Evolutionary conservation across 106 monocot genomes (phyloP).

Genomic region (Dendrobium nobile): DNA sequence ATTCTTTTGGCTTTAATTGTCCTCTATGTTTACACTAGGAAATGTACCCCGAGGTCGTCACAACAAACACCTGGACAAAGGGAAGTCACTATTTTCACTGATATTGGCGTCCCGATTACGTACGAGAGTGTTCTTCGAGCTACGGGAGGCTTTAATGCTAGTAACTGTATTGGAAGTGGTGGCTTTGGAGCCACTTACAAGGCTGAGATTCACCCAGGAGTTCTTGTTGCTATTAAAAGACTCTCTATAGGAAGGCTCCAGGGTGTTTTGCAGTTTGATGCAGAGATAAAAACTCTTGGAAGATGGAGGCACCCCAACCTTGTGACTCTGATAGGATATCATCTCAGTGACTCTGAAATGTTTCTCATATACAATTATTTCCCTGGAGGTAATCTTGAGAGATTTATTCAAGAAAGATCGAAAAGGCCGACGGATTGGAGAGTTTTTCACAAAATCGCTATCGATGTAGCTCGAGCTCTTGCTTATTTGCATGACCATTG

Average conservation of each 20-base stretch:
- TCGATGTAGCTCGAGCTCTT: slow-evolving; percentile 68
- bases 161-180: slow-evolving; percentile 68
- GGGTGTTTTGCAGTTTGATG: slow-evolving; percentile 86
- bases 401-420: slow-evolving; percentile 60
- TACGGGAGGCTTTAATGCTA: slow-evolving; percentile 64
- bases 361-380: slow-evolving; percentile 76
- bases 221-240: slow-evolving; percentile 65
- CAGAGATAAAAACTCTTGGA: slow-evolving; percentile 81
- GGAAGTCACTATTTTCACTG: slow-evolving; percentile 57
- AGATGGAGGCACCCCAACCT: slow-evolving; percentile 89
- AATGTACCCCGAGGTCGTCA: slow-evolving; percentile 42
- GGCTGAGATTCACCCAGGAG: slow-evolving; percentile 58
- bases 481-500: slow-evolving; percentile 67
- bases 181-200: slow-evolving; percentile 77
- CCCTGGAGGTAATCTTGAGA: slow-evolving; percentile 71
- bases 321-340: slow-evolving; percentile 90
- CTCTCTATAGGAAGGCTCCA: slow-evolving; percentile 54
- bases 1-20: slow-evolving; percentile 51
- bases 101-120: slow-evolving; percentile 55
- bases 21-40: slow-evolving; percentile 64
- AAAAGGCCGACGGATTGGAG: slow-evolving; percentile 60
- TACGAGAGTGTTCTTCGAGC: slow-evolving; percentile 65
- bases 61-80: slow-evolving; percentile 32
- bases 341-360: slow-evolving; percentile 83
- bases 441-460: slow-evolving; percentile 95